Evolutionary conservation across 768 basidiomycete genomes (phyloP).

Genomic region (Tylopilus sp.): DNA sequence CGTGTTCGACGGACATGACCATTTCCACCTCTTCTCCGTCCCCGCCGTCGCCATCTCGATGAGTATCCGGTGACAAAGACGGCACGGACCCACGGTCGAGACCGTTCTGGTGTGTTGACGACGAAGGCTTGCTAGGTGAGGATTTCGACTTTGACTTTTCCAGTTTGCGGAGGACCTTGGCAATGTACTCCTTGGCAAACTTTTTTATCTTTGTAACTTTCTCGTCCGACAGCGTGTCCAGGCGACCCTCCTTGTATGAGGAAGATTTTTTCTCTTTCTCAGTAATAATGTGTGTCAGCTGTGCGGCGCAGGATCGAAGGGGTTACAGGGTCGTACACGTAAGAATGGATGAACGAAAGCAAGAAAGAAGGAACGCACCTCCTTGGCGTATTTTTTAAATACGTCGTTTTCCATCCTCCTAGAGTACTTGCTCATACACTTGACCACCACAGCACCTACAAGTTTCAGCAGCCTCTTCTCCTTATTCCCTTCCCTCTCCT

Average conservation of each 20-base stretch:
- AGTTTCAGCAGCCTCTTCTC: conserved; percentile 83
- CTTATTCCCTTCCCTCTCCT: conserved; percentile 64
- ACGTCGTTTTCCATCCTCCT: conserved; percentile 68
- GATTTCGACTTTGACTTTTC: conserved; percentile 40
- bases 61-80: conserved; percentile 6
- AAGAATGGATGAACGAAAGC: not conserved
- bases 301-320: conserved; percentile 4
- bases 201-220: conserved; percentile 88
- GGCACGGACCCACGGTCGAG: conserved; percentile 10
- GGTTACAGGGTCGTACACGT: not conserved
- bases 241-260: conserved; percentile 66
- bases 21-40: conserved; percentile 28
- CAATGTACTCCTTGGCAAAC: conserved; percentile 88
- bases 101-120: conserved; percentile 17
- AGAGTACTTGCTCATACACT: conserved; percentile 87
- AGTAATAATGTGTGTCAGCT: conserved; percentile 85
- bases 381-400: conserved; percentile 95
- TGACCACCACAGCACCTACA: conserved; percentile 87
- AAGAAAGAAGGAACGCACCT: conserved; percentile 49
- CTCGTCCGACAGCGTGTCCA: conserved; percentile 81
- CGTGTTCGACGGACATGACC: conserved; percentile 42
- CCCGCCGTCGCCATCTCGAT: conserved; percentile 6
- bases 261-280: conserved; percentile 94
- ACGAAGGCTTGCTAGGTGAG: conserved; percentile 18
- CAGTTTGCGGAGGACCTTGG: conserved; percentile 69